Percentiles rank a stretch among this genome's conserved stretches.
phyloP scores from a whole-genome alignment of 78 protist species.

The Protostelium mycophagum region DNA sequence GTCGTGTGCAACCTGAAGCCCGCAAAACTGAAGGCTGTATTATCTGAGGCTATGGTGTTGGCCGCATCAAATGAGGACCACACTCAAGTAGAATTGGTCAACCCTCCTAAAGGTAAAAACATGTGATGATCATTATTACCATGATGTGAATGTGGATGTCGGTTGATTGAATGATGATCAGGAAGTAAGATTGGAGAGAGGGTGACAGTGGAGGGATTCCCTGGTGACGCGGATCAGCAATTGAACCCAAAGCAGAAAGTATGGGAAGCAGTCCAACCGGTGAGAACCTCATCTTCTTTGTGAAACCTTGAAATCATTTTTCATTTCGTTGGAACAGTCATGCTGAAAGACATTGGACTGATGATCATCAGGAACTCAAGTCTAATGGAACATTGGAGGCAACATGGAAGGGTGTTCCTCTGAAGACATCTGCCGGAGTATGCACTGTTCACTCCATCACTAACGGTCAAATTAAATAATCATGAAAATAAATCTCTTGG shows the following conservation, averaged over 20 bases:
- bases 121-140: background rate
- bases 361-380: conserved; percentile 17
- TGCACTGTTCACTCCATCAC: conserved; percentile 31
- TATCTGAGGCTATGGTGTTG: conserved; percentile 80
- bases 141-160: background rate
- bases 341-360: too few relatives aligned
- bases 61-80: conserved; percentile 59
- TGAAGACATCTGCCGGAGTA: conserved; percentile 44
- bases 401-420: conserved; percentile 47
- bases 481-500: background rate
- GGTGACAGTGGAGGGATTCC: conserved; percentile 30
- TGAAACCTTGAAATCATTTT: conserved; percentile 9
- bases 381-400: conserved; percentile 43
- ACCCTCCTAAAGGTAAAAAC: conserved; percentile 24
- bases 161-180: background rate
- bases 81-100: conserved; percentile 34
- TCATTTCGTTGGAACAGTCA: too few relatives aligned
- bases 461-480: conserved; percentile 34
- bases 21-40: conserved; percentile 55
- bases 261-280: conserved; percentile 20
- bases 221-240: conserved; percentile 58
- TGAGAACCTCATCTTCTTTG: background rate
- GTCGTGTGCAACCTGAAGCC: conserved; percentile 78
- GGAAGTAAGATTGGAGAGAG: conserved; percentile 54
- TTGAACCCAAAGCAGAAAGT: conserved; percentile 47